A percentile compares a stretch with the other conserved stretches of the same genome.
These are phyloP conservation scores for Helicocarpus griseus DNA, from an alignment of 2,329 filamentous ascomycete species.

Conservation along the genomic window DNA sequence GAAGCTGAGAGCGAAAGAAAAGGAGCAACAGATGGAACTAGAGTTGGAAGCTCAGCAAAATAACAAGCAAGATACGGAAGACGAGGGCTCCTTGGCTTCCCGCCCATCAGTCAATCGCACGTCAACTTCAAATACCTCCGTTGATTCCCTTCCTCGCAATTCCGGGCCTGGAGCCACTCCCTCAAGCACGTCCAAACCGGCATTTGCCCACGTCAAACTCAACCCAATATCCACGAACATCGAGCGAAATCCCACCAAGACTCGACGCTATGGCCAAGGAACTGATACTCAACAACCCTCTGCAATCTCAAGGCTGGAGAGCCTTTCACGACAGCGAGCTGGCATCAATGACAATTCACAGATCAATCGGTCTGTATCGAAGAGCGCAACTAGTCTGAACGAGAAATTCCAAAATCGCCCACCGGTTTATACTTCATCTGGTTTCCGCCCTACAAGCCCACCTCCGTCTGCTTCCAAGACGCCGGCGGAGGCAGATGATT, in stretches of 20 bases:
- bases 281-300: slow-evolving; percentile 71
- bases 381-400: slow-evolving; percentile 59
- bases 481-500: slow-evolving; percentile 30
- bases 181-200: slow-evolving; percentile 16
- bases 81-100: slow-evolving; percentile 75
- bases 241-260: slow-evolving; percentile 60
- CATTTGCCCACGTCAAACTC: slow-evolving; percentile 19
- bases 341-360: slow-evolving; percentile 43
- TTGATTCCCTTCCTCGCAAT: slow-evolving; percentile 58
- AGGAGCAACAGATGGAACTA: slow-evolving; percentile 38
- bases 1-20: slow-evolving; percentile 51
- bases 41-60: slow-evolving; percentile 29
- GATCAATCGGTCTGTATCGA: slow-evolving; percentile 36
- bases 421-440: slow-evolving; percentile 20
- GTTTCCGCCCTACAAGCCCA: slow-evolving; percentile 31
- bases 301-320: slow-evolving; percentile 69
- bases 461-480: slow-evolving; percentile 30
- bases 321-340: slow-evolving; percentile 56
- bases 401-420: slow-evolving; percentile 34
- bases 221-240: slow-evolving; percentile 29
- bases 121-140: slow-evolving; percentile 81
- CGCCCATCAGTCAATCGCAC: slow-evolving; percentile 58
- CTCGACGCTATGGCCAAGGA: slow-evolving; percentile 71
- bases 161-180: slow-evolving; percentile 18
- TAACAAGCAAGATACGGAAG: slow-evolving; percentile 47